Percentiles rank a stretch among this genome's conserved stretches.
phyloP scores from a whole-genome alignment of 441 rosid species.

The Erysimum cheiri region DNA sequence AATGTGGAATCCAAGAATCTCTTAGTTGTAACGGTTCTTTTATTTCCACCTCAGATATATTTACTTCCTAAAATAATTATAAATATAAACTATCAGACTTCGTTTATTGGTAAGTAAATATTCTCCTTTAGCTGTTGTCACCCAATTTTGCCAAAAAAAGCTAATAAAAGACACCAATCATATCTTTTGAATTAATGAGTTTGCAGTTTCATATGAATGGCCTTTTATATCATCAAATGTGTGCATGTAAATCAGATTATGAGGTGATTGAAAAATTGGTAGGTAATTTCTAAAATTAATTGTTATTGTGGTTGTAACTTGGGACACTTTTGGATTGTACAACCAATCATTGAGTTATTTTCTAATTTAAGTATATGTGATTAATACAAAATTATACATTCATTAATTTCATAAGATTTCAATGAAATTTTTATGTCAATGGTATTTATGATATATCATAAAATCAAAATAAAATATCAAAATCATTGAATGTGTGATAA shows the following conservation, averaged over 20 bases:
- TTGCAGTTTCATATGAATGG: slow-evolving; percentile 2
- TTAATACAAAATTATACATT: too few relatives aligned
- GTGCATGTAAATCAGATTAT: slow-evolving; percentile 10
- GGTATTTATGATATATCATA: background rate
- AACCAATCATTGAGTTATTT: background rate
- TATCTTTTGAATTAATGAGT: background rate
- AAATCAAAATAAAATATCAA: background rate
- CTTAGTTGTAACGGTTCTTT: slow-evolving; percentile 23
- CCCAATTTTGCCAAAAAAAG: slow-evolving; percentile 21
- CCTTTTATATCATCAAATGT: background rate
- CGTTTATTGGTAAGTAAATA: slow-evolving; percentile 12
- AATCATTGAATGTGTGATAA: background rate
- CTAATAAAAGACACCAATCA: background rate
- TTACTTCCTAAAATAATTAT: background rate
- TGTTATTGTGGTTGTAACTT: background rate
- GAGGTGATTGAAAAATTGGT: background rate
- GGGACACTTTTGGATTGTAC: background rate
- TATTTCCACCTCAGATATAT: background rate
- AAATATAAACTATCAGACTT: background rate
- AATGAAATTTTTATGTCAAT: background rate
- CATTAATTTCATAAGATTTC: background rate
- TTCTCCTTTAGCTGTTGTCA: slow-evolving; percentile 32
- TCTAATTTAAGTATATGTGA: too few relatives aligned
- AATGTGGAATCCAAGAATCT: slow-evolving; percentile 13
- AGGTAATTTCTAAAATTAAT: background rate